Conservation (phyloP, 495 filamentous ascomycete species). For the Xylaria longipes region DNA sequence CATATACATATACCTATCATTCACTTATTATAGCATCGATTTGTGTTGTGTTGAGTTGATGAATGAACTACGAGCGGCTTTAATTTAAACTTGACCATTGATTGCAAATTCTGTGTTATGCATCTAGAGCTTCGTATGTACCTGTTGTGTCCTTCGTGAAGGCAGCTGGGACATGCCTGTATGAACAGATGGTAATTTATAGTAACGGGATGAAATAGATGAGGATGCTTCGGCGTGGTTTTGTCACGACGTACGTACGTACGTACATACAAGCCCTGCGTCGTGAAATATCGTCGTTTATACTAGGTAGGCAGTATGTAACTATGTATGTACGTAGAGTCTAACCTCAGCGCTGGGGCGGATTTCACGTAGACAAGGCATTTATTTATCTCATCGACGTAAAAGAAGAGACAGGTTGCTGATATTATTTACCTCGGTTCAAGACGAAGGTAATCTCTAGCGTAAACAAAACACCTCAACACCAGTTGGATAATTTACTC, state of each 20-base stretch:
- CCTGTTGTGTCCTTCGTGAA: neutral
- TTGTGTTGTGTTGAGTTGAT: no score
- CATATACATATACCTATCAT: no score
- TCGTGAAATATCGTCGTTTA: no score
- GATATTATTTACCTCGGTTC: neutral
- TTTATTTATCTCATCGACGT: neutral
- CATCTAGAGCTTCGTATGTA: no score
- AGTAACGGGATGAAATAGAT: neutral
- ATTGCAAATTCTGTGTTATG: no score
- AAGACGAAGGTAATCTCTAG: neutral
- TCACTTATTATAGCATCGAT: no score
- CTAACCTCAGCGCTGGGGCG: neutral
- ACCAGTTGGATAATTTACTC: neutral
- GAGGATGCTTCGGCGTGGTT: neutral
- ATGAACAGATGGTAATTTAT: neutral
- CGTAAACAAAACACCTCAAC: neutral
- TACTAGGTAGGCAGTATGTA: no score
- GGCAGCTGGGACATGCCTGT: neutral
- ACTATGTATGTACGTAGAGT: no score
- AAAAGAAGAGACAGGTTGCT: neutral
- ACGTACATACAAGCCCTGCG: neutral
- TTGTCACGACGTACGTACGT: no score
- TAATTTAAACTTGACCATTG: neutral
- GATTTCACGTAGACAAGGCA: neutral
- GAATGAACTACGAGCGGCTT: neutral